Conservation (phyloP, 805 yeast genomes). For the Kodamaea nitidulidarum region DNA sequence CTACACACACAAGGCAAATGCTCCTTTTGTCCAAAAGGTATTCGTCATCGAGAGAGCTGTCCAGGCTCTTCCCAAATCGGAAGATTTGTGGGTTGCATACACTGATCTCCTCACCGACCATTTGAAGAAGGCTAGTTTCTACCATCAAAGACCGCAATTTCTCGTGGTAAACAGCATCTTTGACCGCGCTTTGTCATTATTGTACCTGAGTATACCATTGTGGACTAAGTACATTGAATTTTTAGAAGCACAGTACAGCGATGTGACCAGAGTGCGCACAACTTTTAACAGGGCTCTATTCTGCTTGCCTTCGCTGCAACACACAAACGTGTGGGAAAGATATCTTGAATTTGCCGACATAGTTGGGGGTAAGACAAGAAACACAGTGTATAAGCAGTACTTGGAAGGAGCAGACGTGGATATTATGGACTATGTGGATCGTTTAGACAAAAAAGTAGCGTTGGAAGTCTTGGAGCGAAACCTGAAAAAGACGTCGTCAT, state of each 20-base stretch:
- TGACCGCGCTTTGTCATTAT: slow-evolving; percentile 41
- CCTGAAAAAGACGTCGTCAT: neutral
- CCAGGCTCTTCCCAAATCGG: slow-evolving; percentile 38
- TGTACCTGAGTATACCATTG: slow-evolving; percentile 43
- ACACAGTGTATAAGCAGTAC: slow-evolving; percentile 28
- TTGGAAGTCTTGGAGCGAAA: slow-evolving; percentile 1
- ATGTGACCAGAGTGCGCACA: slow-evolving; percentile 37
- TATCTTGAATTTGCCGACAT: slow-evolving; percentile 53
- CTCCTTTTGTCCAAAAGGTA: slow-evolving; percentile 30
- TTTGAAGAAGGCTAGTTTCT: slow-evolving; percentile 23
- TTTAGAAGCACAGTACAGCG: slow-evolving; percentile 26
- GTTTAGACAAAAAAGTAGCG: neutral
- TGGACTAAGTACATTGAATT: slow-evolving; percentile 53
- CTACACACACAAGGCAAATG: slow-evolving; percentile 18
- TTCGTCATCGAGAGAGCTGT: slow-evolving; percentile 55
- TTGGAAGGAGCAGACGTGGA: slow-evolving; percentile 13
- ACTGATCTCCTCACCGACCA: slow-evolving; percentile 37
- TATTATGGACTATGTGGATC: slow-evolving; percentile 1
- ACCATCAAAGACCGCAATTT: slow-evolving; percentile 27
- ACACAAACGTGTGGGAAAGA: slow-evolving; percentile 37
- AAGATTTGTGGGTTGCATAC: slow-evolving; percentile 53
- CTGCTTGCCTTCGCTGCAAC: slow-evolving; percentile 48
- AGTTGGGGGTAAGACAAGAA: slow-evolving; percentile 40
- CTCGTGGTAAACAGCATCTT: slow-evolving; percentile 40
- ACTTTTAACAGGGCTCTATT: slow-evolving; percentile 49